These are phyloP conservation scores for Ampelomyces quisqualis DNA, from an alignment of 2,329 filamentous ascomycete genomes.

Conservation along the genomic window DNA sequence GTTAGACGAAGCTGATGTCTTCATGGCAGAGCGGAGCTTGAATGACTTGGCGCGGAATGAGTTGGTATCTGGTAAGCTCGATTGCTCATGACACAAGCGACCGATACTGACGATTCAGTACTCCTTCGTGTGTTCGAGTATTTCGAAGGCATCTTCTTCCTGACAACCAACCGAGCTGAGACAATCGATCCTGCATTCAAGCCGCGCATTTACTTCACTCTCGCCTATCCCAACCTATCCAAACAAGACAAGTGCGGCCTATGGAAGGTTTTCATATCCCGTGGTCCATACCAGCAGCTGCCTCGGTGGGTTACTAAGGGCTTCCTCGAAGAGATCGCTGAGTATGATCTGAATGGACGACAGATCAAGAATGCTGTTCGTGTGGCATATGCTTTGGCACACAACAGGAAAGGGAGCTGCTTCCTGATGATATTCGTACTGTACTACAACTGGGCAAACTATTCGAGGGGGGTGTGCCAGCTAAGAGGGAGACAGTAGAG, in stretches of 20 bases:
- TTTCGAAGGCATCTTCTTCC: slow-evolving; percentile 46
- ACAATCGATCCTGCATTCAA: slow-evolving; percentile 44
- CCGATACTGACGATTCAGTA: no score
- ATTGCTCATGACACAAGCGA: no score
- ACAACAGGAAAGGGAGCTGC: no score
- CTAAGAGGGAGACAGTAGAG: no score
- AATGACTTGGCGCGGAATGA: slow-evolving; percentile 10
- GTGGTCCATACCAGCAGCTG: slow-evolving; percentile 14
- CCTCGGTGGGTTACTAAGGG: slow-evolving; percentile 32
- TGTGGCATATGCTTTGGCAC: neutral
- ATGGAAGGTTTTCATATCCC: slow-evolving; percentile 49
- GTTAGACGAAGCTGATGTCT: slow-evolving; percentile 53
- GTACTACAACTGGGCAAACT: no score
- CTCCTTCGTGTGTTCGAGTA: slow-evolving; percentile 44
- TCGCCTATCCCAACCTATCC: slow-evolving; percentile 51
- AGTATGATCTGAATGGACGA: slow-evolving; percentile 43
- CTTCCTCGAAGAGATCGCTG: slow-evolving; percentile 34
- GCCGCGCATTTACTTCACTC: slow-evolving; percentile 44
- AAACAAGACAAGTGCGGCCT: slow-evolving; percentile 43
- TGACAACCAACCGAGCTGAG: slow-evolving; percentile 46
- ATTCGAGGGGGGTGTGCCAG: no score
- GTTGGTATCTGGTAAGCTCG: slow-evolving; percentile 14
- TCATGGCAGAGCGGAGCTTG: slow-evolving; percentile 51
- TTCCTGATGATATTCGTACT: no score
- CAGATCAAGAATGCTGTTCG: slow-evolving; percentile 45